Evolutionary conservation across 805 yeast species (phyloP), one percentile per base, ranked within the genome.

Genomic region (Candida insectorum): DNA sequence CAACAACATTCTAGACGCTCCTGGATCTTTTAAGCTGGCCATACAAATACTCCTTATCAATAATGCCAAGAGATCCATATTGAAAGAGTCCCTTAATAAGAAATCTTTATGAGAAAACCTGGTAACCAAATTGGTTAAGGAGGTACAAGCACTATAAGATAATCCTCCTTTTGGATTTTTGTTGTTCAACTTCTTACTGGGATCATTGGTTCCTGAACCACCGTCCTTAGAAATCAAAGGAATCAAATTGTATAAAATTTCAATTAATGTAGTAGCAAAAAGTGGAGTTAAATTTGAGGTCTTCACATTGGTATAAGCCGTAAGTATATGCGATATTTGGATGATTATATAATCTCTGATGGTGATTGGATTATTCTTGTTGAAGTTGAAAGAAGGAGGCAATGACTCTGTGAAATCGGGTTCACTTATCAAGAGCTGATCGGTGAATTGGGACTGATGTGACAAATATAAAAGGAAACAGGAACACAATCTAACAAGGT

Each of bases 331-430:
- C 28, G 78, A 69, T 5, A 77, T 50, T 30, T 79, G 84, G 5
- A 70, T 61, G 0, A 81, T 63, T 6, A 79, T 34, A 36, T 80
- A 81, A 53, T 84, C 94, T 40, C 91, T 57, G 34, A 77, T 72
- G 1, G 86, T 77, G 7, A 68, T 47, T 5, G 15, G 23, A 8
- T 28, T 28, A 19, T 21, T 24, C 11, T 31, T 30, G 4, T 30
- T 18, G 24, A 24, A 16, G 19, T 29, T 24, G 54, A 69, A 77
- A 26, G 60, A 61, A 22, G 58, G 60, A 3, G 88, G 88, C n/a
- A 83, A 49, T 26, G 62, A 53, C 15, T 67, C 69, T 46, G 74
- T 75, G 34, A 65, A 62, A 8, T 55, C 48, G 2, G 57, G 54
- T 32, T 79, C 59, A 5, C 76, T 71, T n/a, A 55, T 47, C 12